phyloP scores from a whole-genome alignment of 2,329 filamentous ascomycete species.

The Verticillium alfalfae region DNA sequence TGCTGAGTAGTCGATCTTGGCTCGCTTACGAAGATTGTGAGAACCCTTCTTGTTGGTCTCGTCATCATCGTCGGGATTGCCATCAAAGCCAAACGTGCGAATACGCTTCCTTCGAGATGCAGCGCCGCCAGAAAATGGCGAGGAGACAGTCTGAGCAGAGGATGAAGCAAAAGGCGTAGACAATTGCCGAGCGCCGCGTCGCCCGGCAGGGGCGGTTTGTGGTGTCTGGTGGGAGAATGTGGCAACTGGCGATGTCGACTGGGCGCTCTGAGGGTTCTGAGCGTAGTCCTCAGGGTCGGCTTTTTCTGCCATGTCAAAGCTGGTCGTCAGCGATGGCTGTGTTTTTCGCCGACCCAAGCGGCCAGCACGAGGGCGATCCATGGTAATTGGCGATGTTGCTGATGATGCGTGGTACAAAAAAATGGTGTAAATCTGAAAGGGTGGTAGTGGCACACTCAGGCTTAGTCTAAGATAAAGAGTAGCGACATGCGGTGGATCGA shows the following conservation, averaged over 20 bases:
- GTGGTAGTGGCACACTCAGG: neutral
- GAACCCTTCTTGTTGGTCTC: constrained; percentile 51
- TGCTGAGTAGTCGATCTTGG: constrained; percentile 52
- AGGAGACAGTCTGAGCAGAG: neutral
- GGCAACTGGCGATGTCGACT: constrained; percentile 8
- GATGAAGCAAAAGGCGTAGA: neutral
- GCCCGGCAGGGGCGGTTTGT: constrained; percentile 10
- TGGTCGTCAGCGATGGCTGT: neutral
- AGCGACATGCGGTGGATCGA: neutral
- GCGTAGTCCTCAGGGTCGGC: neutral
- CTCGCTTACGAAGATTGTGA: constrained; percentile 51
- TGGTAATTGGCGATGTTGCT: neutral
- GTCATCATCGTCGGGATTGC: constrained; percentile 33
- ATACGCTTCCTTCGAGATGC: constrained; percentile 8
- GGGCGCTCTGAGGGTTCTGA: neutral
- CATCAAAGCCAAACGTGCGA: constrained; percentile 7
- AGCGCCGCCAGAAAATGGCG: neutral
- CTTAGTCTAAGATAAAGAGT: neutral
- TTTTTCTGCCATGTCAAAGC: constrained; percentile 14
- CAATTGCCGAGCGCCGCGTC: constrained; percentile 3
- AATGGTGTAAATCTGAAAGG: neutral
- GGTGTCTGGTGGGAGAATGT: constrained; percentile 7
- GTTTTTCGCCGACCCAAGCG: constrained; percentile 1
- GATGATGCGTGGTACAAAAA: neutral
- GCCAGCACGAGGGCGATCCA: neutral